A percentile compares a stretch with the other conserved stretches of the same genome.
phyloP scores from a whole-genome alignment of 768 basidiomycete genomes.

The Naganishia antarctica region DNA sequence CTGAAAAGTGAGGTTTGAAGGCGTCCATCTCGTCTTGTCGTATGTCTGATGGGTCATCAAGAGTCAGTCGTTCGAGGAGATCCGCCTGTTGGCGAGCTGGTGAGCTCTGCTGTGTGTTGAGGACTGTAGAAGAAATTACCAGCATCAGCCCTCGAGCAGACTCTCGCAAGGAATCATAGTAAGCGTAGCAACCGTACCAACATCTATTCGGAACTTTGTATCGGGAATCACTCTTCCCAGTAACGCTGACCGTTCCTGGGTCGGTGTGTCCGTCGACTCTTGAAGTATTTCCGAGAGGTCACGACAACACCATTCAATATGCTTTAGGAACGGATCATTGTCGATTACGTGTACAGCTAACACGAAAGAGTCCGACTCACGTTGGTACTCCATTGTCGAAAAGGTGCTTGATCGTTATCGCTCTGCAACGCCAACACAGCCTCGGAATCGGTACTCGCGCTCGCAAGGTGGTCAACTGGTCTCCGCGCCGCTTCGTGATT shows the following conservation, averaged over 20 bases:
- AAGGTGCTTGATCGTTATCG: not conserved
- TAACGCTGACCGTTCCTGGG: constrained; percentile 3
- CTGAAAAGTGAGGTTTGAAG: not conserved
- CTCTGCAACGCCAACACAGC: too few relatives aligned
- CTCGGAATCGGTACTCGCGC: too few relatives aligned
- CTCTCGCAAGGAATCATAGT: not conserved
- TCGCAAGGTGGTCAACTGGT: too few relatives aligned
- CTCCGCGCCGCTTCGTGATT: too few relatives aligned
- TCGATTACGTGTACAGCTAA: not conserved
- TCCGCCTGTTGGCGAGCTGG: not conserved
- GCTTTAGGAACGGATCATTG: not conserved
- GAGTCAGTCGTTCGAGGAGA: not conserved
- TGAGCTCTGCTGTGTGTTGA: not conserved
- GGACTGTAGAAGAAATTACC: not conserved
- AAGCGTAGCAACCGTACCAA: not conserved
- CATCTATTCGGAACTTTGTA: constrained; percentile 7
- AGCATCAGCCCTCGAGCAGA: not conserved
- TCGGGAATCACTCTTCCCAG: constrained; percentile 4
- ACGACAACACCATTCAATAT: constrained; percentile 8
- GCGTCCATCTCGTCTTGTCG: not conserved
- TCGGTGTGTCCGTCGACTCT: not conserved
- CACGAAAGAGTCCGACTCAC: not conserved
- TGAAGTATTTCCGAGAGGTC: not conserved
- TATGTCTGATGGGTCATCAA: not conserved
- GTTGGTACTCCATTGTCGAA: constrained; percentile 10